Evolutionary conservation across 2,329 filamentous ascomycete genomes (phyloP).

Genomic region (Cordyceps tenuipes): DNA sequence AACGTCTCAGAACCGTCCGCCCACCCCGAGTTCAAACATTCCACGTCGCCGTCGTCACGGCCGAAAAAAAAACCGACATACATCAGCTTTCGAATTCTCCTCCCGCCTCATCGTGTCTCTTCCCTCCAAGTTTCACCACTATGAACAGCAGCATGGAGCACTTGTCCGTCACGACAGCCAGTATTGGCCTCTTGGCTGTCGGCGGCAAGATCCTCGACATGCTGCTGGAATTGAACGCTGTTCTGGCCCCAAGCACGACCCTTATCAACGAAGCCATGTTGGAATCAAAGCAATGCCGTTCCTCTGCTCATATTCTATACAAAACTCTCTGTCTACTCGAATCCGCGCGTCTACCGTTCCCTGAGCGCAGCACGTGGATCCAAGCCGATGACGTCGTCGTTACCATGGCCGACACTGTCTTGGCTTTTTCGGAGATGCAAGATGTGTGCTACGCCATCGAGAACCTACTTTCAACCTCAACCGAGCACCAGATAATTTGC

Average conservation of each 20-base stretch:
- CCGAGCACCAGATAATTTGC: slow-evolving; percentile 14
- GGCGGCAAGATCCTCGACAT: slow-evolving; percentile 26
- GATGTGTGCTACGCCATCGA: slow-evolving; percentile 21
- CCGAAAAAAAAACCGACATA: background rate
- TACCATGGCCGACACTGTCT: slow-evolving; percentile 27
- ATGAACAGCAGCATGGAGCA: slow-evolving; percentile 17
- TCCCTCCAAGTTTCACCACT: background rate
- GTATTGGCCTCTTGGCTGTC: slow-evolving; percentile 29
- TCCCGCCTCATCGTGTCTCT: background rate
- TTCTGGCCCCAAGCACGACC: slow-evolving; percentile 20
- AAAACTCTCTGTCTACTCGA: slow-evolving; percentile 28
- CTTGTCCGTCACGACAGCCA: slow-evolving; percentile 28
- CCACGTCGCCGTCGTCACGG: slow-evolving; percentile 9
- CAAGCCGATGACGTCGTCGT: slow-evolving; percentile 26
- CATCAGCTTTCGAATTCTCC: background rate
- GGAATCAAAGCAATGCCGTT: slow-evolving; percentile 30
- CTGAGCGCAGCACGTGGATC: slow-evolving; percentile 29
- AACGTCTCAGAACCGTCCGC: slow-evolving; percentile 9
- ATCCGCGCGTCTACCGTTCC: slow-evolving; percentile 25
- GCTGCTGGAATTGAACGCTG: slow-evolving; percentile 27
- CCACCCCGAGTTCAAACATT: slow-evolving; percentile 5
- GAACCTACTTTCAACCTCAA: slow-evolving; percentile 15
- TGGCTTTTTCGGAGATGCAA: slow-evolving; percentile 27
- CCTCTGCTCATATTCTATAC: slow-evolving; percentile 28
- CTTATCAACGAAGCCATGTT: slow-evolving; percentile 25